Conservation (phyloP, 495 filamentous ascomycete genomes). For the Xylaria sp. region DNA sequence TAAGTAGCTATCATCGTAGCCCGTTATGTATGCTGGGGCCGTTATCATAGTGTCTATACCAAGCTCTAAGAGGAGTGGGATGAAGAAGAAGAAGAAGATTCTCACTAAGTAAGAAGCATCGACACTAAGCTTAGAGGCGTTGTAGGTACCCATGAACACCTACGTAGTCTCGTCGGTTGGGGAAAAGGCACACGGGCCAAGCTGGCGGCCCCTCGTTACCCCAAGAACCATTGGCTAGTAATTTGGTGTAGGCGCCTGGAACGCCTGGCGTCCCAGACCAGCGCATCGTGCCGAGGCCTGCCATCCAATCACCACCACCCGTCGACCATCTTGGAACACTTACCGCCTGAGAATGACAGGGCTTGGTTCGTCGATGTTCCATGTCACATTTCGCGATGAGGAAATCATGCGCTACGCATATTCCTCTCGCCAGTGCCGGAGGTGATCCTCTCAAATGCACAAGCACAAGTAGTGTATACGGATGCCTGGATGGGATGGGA, state of each 20-base stretch:
- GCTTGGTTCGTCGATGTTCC: conserved; percentile 48
- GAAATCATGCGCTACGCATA: conserved; percentile 33
- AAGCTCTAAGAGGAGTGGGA: background rate
- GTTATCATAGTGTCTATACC: background rate
- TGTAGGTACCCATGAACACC: conserved; percentile 3
- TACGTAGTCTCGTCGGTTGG: background rate
- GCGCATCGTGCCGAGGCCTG: conserved; percentile 38
- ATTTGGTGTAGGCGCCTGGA: conserved; percentile 51
- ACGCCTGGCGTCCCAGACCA: conserved; percentile 47
- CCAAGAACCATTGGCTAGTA: conserved; percentile 9
- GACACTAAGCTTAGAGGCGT: background rate
- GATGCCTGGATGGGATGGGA: background rate
- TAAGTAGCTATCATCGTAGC: background rate
- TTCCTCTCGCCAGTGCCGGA: conserved; percentile 37
- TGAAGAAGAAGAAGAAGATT: background rate
- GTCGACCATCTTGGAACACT: conserved; percentile 48
- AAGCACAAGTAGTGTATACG: no score
- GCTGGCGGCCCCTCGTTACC: background rate
- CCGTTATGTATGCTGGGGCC: background rate
- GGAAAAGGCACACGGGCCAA: conserved; percentile 1
- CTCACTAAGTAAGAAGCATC: no score
- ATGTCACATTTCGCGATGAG: conserved; percentile 38
- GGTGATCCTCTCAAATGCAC: conserved; percentile 3
- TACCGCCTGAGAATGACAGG: conserved; percentile 48
- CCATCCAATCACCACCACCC: conserved; percentile 47